Base-by-base conservation (phyloP, 176 grass and related monocot genomes). In the Typha latifolia region DNA sequence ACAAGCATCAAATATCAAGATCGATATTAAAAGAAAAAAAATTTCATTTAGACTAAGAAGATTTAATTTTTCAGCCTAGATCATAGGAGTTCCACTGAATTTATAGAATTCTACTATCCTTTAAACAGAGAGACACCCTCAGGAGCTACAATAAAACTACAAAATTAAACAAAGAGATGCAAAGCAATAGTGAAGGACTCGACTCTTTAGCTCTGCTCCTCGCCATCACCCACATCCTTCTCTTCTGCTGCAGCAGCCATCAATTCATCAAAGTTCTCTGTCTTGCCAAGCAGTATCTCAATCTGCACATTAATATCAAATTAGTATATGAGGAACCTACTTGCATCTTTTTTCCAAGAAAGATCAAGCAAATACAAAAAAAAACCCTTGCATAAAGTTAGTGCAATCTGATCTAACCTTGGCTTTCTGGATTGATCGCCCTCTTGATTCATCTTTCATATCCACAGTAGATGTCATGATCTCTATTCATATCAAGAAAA, bases 391-490 rank as follows among this genome's bases (percentile, higher is more conserved):
- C 20, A 11, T 10, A 59, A 12, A 59, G 12, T 74, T 29, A 65
- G 29, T 52, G 6, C 49, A 51, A 37, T 74, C 47, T 70, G 29
- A 69, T 51, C 48, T 66, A 68, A 97, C 94, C 94, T 93, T 99
- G 20, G 94, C 94, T 76, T 99, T 99, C 64, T 90, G 94, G 51
- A 99, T 80, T 11, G 76, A 83, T 34, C 81, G 81, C 49, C 57
- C 69, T 84, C 79, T 92, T 51, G 86, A 68, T 20, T 90, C 94
- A 56, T 99, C 94, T 34, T 90, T 90, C 34, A 99, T 87, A 84
- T 99, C 94, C 18, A 93, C 73, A 32, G 81, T 93, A n/a, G 86
- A 90, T 26, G 94, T 99, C 86, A 62, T 87, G 48, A 99, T 93
- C 74, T 87, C 94, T 93, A 68, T 16, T 16, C 47, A 49, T 49